Base-by-base conservation (phyloP, 441 rosid species). In the Dalechampia spathulata region DNA sequence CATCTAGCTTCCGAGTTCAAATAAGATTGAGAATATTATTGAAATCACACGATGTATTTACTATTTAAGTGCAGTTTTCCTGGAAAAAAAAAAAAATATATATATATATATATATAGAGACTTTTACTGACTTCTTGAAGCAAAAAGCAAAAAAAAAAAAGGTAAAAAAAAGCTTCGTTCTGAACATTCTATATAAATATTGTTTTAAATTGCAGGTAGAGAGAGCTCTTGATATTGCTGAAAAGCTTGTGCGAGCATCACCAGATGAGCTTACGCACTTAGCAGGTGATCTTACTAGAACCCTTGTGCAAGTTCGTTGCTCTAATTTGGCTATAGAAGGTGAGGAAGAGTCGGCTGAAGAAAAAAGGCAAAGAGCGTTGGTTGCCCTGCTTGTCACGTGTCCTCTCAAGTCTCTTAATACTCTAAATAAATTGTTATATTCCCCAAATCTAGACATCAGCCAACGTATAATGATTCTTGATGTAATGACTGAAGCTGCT, bases 401-500 rank as follows among this genome's bases (percentile, higher is more conserved):
- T 72, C 99, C 99, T 48, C 69, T 81, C 68, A 81, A 87, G 56
- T 90, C 97, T 61, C 79, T 93, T 39, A 85, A 85, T 27, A 55
- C 81, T 57, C 66, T 84, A 40, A 85, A 79, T 78, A 77, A 69
- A 57, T 61, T 85, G 25, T 58, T 93, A 61, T 90, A 87, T 69
- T 87, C 97, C 50, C 91, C 99, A 44, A 81, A 85, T 65, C 85
- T 93, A 45, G 97, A 87, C 59, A 68, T 78, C 62, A 87, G 99
- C 78, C 99, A 93, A 64, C 94, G 99, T 63, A 78, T 93, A 72
- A 90, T 93, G 97, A 87, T 90, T 69, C 93, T 93, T 25, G 97
- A 93, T 69, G 78, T 83, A 72, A 90, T 93, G 97, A 75, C 93
- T 34, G 87, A 79, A 70, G 99, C 97, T 49, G 97, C 97, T 21